Percentiles rank a stretch among this genome's conserved stretches.
phyloP scores from a whole-genome alignment of 148 eudicot genomes.

The Vaccinium vitisidaea region DNA sequence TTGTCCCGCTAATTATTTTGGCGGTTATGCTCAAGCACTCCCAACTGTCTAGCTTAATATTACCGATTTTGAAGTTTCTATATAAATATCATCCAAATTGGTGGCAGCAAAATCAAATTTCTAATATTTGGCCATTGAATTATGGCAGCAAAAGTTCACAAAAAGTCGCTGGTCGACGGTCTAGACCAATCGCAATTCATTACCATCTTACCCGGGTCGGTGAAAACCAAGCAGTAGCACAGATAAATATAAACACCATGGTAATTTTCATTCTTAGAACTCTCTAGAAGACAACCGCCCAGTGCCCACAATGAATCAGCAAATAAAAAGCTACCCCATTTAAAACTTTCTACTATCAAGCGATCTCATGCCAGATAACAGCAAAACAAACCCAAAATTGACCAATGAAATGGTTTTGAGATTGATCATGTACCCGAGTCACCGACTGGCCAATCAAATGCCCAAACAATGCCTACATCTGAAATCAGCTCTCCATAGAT shows the following conservation, averaged over 20 bases:
- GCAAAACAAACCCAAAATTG: not conserved
- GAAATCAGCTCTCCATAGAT: slow-evolving; percentile 63
- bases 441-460: not conserved
- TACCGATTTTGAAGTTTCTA: too few species aligned
- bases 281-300: not conserved
- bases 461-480: not conserved
- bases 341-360: not conserved
- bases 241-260: not conserved
- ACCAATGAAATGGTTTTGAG: not conserved
- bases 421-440: not conserved
- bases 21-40: too few species aligned
- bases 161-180: too few species aligned
- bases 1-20: too few species aligned
- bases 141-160: not conserved
- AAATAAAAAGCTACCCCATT: not conserved
- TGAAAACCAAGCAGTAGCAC: not conserved
- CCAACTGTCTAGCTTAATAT: too few species aligned
- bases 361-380: not conserved
- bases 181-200: too few species aligned
- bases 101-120: too few species aligned
- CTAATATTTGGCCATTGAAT: too few species aligned
- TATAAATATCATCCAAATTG: too few species aligned
- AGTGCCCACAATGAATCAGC: not conserved
- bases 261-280: too few species aligned
- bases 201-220: too few species aligned